Base-by-base conservation (phyloP, 1,284 basidiomycete species). In the Bjerkandera adusta region DNA sequence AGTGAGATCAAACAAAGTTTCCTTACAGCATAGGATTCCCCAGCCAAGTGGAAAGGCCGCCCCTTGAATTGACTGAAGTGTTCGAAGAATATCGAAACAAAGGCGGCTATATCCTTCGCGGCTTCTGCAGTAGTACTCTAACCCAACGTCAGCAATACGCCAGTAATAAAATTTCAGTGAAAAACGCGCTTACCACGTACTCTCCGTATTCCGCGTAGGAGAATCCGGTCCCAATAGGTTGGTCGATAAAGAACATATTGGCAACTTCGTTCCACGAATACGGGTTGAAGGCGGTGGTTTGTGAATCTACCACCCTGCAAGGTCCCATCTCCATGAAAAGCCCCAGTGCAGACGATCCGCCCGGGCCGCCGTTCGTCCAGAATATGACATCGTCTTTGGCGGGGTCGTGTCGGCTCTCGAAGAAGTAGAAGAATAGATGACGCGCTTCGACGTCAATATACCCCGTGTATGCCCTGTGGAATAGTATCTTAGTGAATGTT, bases 351-450 rank as follows among this genome's bases (percentile, higher is more conserved):
- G 75, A 79, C 0, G 75, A 76, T 44, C 75, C 79, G 26, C 79
- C 79, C 4, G 58, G 58, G 13, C 79, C 81, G 51, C 81, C 82
- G 52, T 80, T 78, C 3, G 80, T 83, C 82, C 83, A 86, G 48
- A 83, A 73, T 21, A 85, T 73, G 5, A 88, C 73, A 50, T 84
- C 81, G 57, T 88, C 83, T 35, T 68, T 77, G 25, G 73, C 69
- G 1, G 87, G 86, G 50, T 86, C 70, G 49, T 67, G 76, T 47
- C 89, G 71, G 45, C 82, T 86, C 65, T 92, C 89, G 65, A 92
- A 92, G 59, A 79, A 81, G 68, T 76, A 78, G 72, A 90, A 93
- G 70, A 92, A 93, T 15, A 92, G 64, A 53, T 87, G 85, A 34
- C 83, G 76, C 5, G 85, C 83, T 52, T 81, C 75, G 36, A 79